A percentile compares a stretch with the other conserved stretches of the same genome.
Evolutionary conservation across 2,329 filamentous ascomycete genomes (phyloP).

Genomic region (Aspergillus uvarum): DNA sequence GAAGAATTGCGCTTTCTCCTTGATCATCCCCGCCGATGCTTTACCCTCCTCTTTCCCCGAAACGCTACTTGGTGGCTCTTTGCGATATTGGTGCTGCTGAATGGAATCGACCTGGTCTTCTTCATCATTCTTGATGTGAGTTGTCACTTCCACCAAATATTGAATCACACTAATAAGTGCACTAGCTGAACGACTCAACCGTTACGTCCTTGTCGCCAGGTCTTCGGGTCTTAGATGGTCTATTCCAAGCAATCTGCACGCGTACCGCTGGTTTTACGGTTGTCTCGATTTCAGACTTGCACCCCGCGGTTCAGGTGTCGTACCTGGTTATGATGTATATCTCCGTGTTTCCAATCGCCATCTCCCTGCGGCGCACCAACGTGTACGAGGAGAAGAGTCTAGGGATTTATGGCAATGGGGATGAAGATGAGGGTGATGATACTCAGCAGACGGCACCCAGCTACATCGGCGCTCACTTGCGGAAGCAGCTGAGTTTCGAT

Average conservation of each 20-base stretch:
- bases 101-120: constrained; percentile 81
- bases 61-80: constrained; percentile 96
- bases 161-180: neutral
- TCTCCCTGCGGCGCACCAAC: constrained; percentile 88
- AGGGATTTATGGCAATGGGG: constrained; percentile 68
- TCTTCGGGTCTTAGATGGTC: constrained; percentile 76
- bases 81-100: constrained; percentile 76
- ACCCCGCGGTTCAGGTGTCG: constrained; percentile 90
- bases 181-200: constrained; percentile 60
- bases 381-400: constrained; percentile 82
- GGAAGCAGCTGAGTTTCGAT: constrained; percentile 92
- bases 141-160: neutral
- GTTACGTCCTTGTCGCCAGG: constrained; percentile 69
- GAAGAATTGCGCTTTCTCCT: constrained; percentile 89
- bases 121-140: constrained; percentile 81
- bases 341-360: constrained; percentile 92
- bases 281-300: constrained; percentile 71
- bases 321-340: constrained; percentile 99
- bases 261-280: constrained; percentile 86
- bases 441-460: constrained; percentile 64
- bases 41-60: constrained; percentile 88
- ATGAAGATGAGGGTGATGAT: constrained; percentile 52
- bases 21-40: constrained; percentile 93
- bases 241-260: constrained; percentile 86
- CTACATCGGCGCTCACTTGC: constrained; percentile 88